Conservation (phyloP, 2,329 filamentous ascomycete species). For the Fusarium incarnatum region DNA sequence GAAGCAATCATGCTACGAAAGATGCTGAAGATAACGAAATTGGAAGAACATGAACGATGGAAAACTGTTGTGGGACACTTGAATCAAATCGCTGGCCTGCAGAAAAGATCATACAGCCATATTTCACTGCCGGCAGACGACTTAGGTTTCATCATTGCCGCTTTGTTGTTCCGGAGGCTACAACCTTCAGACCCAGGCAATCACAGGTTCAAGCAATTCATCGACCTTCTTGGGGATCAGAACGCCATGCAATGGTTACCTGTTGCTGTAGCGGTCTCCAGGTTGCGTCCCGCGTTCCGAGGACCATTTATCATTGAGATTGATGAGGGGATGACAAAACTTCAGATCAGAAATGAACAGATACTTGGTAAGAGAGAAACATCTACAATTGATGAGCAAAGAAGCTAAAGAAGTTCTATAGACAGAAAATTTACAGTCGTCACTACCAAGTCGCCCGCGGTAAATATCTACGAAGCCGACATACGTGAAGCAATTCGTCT, state of each 20-base stretch:
- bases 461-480: neutral
- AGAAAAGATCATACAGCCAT: no score
- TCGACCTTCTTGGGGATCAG: fast-evolving
- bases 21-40: fast-evolving
- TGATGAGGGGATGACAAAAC: fast-evolving
- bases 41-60: fast-evolving
- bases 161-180: fast-evolving
- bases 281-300: fast-evolving
- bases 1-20: fast-evolving
- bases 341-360: fast-evolving
- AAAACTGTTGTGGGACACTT: neutral
- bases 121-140: no score
- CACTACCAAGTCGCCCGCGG: neutral
- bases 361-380: no score
- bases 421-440: no score
- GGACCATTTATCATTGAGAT: neutral
- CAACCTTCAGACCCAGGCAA: fast-evolving
- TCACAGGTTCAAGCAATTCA: fast-evolving
- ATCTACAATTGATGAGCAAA: no score
- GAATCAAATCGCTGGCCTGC: no score
- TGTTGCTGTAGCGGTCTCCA: neutral
- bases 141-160: fast-evolving
- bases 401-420: no score
- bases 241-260: neutral
- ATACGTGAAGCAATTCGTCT: neutral